A percentile compares a stretch with the other conserved stretches of the same genome.
Evolutionary conservation across 768 basidiomycete genomes (phyloP).

Genomic region (Lentinula sp.): DNA sequence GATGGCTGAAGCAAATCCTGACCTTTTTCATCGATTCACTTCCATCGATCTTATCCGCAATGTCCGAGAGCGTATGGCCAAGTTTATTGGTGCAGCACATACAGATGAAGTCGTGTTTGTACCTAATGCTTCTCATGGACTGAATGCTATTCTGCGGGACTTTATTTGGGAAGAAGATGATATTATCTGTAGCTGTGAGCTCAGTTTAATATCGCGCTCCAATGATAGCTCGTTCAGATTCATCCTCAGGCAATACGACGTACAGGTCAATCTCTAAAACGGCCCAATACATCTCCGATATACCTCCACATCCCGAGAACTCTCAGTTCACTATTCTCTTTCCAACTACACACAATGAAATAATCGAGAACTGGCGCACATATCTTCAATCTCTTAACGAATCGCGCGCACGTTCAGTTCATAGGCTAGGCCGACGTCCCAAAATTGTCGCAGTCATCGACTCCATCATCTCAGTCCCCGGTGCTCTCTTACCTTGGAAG

Average conservation of each 20-base stretch:
- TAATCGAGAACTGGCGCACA: slow-evolving; percentile 43
- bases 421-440: background rate
- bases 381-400: slow-evolving; percentile 17
- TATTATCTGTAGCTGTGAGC: slow-evolving; percentile 56
- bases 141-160: slow-evolving; percentile 64
- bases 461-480: slow-evolving; percentile 43
- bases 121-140: slow-evolving; percentile 55
- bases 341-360: slow-evolving; percentile 44
- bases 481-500: slow-evolving; percentile 51
- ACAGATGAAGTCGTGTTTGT: slow-evolving; percentile 55
- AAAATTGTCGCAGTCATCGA: slow-evolving; percentile 56
- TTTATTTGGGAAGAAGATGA: slow-evolving; percentile 65
- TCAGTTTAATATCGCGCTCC: background rate
- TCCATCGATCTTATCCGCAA: slow-evolving; percentile 26
- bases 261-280: slow-evolving; percentile 46
- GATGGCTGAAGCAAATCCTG: slow-evolving; percentile 47
- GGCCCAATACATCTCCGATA: slow-evolving; percentile 45
- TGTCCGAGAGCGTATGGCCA: slow-evolving; percentile 40
- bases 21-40: slow-evolving; percentile 42
- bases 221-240: background rate
- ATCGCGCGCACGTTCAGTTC: background rate
- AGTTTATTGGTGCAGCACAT: slow-evolving; percentile 40
- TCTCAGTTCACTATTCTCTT: slow-evolving; percentile 40
- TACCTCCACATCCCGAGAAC: slow-evolving; percentile 36
- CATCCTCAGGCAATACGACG: slow-evolving; percentile 41